phyloP scores from a whole-genome alignment of 129 eudicot species.

The Ambrosia trifida region DNA sequence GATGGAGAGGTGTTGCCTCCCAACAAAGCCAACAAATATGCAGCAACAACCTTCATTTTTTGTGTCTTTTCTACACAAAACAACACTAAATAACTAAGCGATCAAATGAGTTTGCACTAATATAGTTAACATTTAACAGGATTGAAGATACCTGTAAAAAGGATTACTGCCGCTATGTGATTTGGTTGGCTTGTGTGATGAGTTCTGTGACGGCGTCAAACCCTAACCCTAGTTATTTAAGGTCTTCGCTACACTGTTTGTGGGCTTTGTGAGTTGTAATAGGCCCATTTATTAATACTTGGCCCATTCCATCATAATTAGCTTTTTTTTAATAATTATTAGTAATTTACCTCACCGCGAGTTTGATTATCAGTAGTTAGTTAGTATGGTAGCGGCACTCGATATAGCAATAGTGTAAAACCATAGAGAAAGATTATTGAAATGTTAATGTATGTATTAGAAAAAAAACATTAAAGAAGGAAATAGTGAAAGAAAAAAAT shows the following conservation, averaged over 20 bases:
- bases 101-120: background rate
- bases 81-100: background rate
- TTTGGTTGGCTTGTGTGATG: background rate
- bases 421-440: too few species aligned
- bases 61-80: background rate
- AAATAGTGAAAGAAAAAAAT: too few species aligned
- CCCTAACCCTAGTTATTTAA: conserved; percentile 14
- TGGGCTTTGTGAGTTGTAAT: background rate
- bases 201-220: background rate
- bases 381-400: too few species aligned
- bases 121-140: too few species aligned
- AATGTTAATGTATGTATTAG: too few species aligned
- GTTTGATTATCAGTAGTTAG: too few species aligned
- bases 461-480: too few species aligned
- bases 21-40: conserved; percentile 79
- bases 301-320: too few species aligned
- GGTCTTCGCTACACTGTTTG: background rate
- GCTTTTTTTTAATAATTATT: too few species aligned
- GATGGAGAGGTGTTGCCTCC: conserved; percentile 74
- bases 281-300: background rate
- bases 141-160: background rate
- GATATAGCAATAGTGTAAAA: too few species aligned
- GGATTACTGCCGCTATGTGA: background rate
- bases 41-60: conserved; percentile 74
- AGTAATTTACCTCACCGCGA: too few species aligned